Percentiles rank a stretch among this genome's conserved stretches.
phyloP scores from a whole-genome alignment of 345 rosid species.

The Clarkia xantiana region DNA sequence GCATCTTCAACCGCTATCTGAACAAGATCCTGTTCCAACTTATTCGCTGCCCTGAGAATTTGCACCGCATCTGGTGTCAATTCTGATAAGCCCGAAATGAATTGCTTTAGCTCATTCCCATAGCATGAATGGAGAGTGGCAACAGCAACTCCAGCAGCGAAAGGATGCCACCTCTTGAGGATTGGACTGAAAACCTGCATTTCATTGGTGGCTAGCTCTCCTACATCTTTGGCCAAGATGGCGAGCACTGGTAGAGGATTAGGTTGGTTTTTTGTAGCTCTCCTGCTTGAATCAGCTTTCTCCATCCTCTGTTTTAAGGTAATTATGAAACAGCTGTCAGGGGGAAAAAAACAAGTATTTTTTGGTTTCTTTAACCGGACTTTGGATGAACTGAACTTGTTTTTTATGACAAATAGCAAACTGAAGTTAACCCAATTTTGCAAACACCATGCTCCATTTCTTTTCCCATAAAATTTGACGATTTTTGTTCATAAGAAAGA shows the following conservation, averaged over 20 bases:
- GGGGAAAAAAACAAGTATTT: no score
- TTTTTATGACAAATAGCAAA: no score
- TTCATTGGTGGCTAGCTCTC: conserved; percentile 74
- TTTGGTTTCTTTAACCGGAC: no score
- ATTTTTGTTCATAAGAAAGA: no score
- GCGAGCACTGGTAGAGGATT: conserved; percentile 85
- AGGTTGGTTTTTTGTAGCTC: conserved; percentile 67
- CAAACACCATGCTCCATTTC: no score
- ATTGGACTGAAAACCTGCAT: conserved; percentile 80
- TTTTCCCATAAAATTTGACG: no score
- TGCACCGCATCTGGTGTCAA: conserved; percentile 93
- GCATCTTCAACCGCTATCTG: conserved; percentile 98
- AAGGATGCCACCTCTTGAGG: conserved; percentile 95
- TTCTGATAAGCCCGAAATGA: conserved; percentile 57
- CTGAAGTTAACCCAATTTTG: no score
- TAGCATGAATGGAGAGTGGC: conserved; percentile 96
- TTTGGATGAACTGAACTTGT: no score
- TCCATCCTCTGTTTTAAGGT: conserved; percentile 61
- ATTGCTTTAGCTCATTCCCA: conserved; percentile 87
- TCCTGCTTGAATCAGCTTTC: conserved; percentile 92
- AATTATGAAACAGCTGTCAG: conserved; percentile 2
- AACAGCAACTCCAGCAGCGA: conserved; percentile 94
- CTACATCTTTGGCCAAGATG: conserved; percentile 92
- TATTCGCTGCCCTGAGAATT: conserved; percentile 86
- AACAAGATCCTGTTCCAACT: conserved; percentile 91